phyloP scores from a whole-genome alignment of 352 stramenopile genomes.

The Pythium brachiatum region DNA sequence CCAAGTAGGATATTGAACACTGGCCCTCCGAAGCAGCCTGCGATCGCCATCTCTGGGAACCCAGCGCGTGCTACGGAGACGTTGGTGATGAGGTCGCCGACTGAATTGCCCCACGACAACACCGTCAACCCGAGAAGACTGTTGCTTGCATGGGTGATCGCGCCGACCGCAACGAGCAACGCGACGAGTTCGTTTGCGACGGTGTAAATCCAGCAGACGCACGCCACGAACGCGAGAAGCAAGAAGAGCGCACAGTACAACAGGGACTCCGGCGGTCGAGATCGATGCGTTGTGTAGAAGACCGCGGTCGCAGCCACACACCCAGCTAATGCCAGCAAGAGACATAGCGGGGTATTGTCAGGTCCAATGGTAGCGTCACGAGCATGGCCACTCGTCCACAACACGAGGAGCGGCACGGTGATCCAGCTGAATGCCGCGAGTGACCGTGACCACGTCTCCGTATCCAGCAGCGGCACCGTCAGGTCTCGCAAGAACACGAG shows the following conservation, averaged over 20 bases:
- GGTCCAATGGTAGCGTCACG: constrained; percentile 28
- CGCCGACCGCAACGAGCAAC: constrained; percentile 68
- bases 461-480: constrained; percentile 69
- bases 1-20: constrained; percentile 85
- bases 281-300: constrained; percentile 66
- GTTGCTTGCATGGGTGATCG: constrained; percentile 74
- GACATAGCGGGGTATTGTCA: constrained; percentile 38
- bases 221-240: constrained; percentile 71
- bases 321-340: constrained; percentile 25
- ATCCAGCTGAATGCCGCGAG: constrained; percentile 83
- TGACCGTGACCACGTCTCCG: constrained; percentile 70
- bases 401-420: constrained; percentile 84
- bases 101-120: constrained; percentile 82
- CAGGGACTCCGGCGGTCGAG: constrained; percentile 47
- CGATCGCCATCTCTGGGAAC: constrained; percentile 85
- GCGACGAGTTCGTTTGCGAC: constrained; percentile 86
- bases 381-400: constrained; percentile 46
- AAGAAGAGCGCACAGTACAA: constrained; percentile 56
- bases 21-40: constrained; percentile 76
- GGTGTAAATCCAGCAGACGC: constrained; percentile 91
- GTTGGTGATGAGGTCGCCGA: constrained; percentile 82
- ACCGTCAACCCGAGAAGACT: constrained; percentile 78
- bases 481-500: constrained; percentile 60
- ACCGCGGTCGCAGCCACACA: constrained; percentile 54
- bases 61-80: constrained; percentile 77